Evolutionary conservation across 2,329 filamentous ascomycete genomes (phyloP), one percentile per base, ranked within the genome.

Genomic region (Aspergillus ruber): DNA sequence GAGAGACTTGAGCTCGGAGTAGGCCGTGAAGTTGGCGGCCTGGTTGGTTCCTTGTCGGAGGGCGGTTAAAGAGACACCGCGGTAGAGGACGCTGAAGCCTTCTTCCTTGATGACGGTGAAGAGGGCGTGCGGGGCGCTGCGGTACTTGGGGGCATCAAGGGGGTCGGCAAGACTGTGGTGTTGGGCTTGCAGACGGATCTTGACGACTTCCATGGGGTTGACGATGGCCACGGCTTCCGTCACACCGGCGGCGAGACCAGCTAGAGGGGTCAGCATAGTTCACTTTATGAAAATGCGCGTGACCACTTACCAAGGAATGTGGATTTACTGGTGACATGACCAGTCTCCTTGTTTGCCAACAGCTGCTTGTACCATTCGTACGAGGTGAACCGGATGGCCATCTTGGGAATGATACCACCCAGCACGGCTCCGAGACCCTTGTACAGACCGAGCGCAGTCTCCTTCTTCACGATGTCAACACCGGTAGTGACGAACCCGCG

Each of bases 141-240:
- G 88, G 77, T 97, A 97, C 75, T 97, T 97, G 55, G 93, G 93
- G 7, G 96, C 71, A 68, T 97, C 93, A 57, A 97, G 84, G 5
- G 93, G 93, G 67, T 98, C 93, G 43, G 93, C 90, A 85, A 98
- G 93, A 67, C 83, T 89, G 81, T 98, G 93, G 75, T 96, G 88
- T 74, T 98, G 93, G 4, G 91, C 91, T 78, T 98, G 93, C 58
- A 98, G 81, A 43, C 93, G 87, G 67, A 98, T 98, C 81, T 98
- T 98, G 73, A 98, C 83, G 52, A 98, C 93, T 75, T 98, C 93
- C 93, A 98, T 98, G 5, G 93, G 93, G 25, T 90, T 96, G 48
- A 98, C 93, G 44, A 98, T 88, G 43, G 88, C 85, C 40, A 98
- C 91, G 55, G 93, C 93, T 79, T 98, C 93, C 17, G 93, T 97